A percentile compares a stretch with the other conserved stretches of the same genome.
Evolutionary conservation across 2,329 filamentous ascomycete species (phyloP).

Genomic region (Diplodia intermedia): DNA sequence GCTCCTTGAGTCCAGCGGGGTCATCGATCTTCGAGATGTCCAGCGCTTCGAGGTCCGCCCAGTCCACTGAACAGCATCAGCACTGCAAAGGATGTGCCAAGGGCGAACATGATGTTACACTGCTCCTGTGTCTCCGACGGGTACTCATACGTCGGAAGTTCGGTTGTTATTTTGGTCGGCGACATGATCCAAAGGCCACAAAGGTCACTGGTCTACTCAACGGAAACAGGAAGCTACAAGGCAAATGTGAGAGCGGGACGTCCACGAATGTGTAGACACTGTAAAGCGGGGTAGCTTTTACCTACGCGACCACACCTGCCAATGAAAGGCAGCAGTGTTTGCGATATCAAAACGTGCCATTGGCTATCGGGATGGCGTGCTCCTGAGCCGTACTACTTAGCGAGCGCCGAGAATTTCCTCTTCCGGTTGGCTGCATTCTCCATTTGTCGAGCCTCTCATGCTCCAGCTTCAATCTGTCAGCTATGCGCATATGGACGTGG

Average conservation of each 20-base stretch:
- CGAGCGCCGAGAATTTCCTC: background rate
- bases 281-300: background rate
- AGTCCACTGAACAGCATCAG: slow-evolving; percentile 35
- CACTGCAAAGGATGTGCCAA: too few species aligned
- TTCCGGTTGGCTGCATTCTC: background rate
- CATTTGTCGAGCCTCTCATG: background rate
- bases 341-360: background rate
- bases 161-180: background rate
- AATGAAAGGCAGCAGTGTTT: background rate
- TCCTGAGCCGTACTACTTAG: background rate
- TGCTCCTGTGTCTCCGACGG: slow-evolving; percentile 15
- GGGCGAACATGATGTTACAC: background rate
- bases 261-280: background rate
- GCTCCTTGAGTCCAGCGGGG: slow-evolving; percentile 60
- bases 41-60: slow-evolving; percentile 43
- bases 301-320: background rate
- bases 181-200: background rate
- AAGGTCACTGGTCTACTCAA: too few species aligned
- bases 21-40: slow-evolving; percentile 60
- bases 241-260: background rate
- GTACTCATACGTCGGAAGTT: slow-evolving; percentile 13
- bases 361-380: slow-evolving; percentile 2
- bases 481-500: too few species aligned
- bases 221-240: background rate
- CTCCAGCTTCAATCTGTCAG: too few species aligned